A percentile compares a stretch with the other conserved stretches of the same genome.
Evolutionary conservation across 1,284 basidiomycete genomes (phyloP).

Genomic region (Ganoderma multipileum): DNA sequence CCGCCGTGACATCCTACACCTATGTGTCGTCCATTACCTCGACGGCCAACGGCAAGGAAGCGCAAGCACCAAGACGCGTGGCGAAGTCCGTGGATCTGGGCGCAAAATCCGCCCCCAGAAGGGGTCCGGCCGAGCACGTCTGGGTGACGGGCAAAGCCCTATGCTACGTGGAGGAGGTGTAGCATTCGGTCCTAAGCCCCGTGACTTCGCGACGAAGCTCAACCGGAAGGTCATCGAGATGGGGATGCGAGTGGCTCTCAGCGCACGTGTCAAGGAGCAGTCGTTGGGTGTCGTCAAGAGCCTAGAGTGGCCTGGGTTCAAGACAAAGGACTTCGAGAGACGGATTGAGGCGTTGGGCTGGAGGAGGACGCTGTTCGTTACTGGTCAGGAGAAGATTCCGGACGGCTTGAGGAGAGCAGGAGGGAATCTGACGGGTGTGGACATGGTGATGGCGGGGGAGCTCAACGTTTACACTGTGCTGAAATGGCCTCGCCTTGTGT

Average conservation of each 20-base stretch:
- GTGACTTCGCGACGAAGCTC: constrained; percentile 91
- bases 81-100: constrained; percentile 89
- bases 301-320: constrained; percentile 73
- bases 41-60: constrained; percentile 90
- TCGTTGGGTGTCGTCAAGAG: constrained; percentile 78
- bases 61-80: constrained; percentile 91
- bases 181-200: constrained; percentile 89
- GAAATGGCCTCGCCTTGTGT: constrained; percentile 74
- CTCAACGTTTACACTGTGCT: constrained; percentile 81
- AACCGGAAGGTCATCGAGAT: constrained; percentile 91
- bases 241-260: constrained; percentile 91
- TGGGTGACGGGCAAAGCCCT: constrained; percentile 89
- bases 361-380: constrained; percentile 75
- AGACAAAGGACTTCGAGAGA: constrained; percentile 67
- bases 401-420: constrained; percentile 62
- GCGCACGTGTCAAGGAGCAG: constrained; percentile 79
- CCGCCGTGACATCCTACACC: constrained; percentile 91
- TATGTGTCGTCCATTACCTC: constrained; percentile 90
- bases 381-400: constrained; percentile 65
- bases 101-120: constrained; percentile 93
- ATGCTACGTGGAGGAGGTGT: constrained; percentile 93
- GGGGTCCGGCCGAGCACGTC: constrained; percentile 88
- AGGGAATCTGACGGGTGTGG: constrained; percentile 69
- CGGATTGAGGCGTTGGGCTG: constrained; percentile 68
- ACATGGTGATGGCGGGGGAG: constrained; percentile 67